These are phyloP conservation scores for Aspergillus nanangensis DNA, from an alignment of 495 filamentous ascomycete species.

Conservation along the genomic window DNA sequence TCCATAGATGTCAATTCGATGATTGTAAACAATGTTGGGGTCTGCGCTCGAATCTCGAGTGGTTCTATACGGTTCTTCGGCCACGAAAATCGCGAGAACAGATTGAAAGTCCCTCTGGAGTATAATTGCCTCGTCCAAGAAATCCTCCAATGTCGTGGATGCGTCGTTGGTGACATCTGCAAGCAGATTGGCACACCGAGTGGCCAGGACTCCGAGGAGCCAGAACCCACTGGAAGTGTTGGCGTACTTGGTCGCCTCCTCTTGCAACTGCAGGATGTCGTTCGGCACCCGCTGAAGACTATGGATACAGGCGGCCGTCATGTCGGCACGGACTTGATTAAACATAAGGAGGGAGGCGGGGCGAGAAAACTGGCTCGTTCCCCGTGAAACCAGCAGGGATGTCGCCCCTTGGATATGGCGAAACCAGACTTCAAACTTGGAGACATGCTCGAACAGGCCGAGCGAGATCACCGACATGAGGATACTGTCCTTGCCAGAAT, in stretches of 20 bases:
- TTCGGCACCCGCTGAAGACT: constrained; percentile 14
- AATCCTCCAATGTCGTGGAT: not conserved
- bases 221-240: constrained; percentile 16
- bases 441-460: constrained; percentile 51
- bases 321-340: constrained; percentile 43
- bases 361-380: constrained; percentile 44
- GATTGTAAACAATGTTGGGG: constrained; percentile 16
- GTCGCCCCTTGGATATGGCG: constrained; percentile 53
- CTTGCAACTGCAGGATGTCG: constrained; percentile 22
- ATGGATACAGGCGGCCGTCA: constrained; percentile 19
- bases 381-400: constrained; percentile 45
- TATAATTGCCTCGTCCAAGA: constrained; percentile 15
- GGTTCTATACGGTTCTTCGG: constrained; percentile 21
- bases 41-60: constrained; percentile 2
- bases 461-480: constrained; percentile 56
- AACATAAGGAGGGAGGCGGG: constrained; percentile 47
- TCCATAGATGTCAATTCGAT: constrained; percentile 17
- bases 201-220: constrained; percentile 16
- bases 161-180: constrained; percentile 5
- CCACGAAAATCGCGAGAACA: constrained; percentile 9
- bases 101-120: constrained; percentile 15
- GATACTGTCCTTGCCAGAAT: constrained; percentile 53
- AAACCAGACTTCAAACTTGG: constrained; percentile 39
- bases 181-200: constrained; percentile 17
- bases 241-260: constrained; percentile 18